Evolutionary conservation across 2,329 filamentous ascomycete species (phyloP).

Genomic region (Talaromyces sp.): DNA sequence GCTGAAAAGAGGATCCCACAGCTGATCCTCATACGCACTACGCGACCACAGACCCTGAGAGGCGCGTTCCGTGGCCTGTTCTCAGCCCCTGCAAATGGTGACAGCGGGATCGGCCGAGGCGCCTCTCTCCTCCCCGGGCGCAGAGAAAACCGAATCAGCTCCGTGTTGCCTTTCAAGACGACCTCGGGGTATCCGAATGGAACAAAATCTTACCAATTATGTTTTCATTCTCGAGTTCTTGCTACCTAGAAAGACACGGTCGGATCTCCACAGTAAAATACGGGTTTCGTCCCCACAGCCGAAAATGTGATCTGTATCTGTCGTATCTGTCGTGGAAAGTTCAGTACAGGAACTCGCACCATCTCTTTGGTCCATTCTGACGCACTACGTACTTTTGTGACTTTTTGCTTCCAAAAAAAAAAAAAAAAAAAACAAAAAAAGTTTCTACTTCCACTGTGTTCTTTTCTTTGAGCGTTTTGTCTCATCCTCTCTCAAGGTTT

Average conservation of each 20-base stretch:
- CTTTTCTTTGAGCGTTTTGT: too few relatives aligned
- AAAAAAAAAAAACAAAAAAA: neutral
- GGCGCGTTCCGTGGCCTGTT: neutral
- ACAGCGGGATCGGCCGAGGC: conserved; percentile 9
- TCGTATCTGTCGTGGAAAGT: neutral
- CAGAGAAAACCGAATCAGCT: neutral
- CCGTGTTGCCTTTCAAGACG: too few relatives aligned
- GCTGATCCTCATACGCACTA: conserved; percentile 6
- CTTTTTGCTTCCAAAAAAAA: neutral
- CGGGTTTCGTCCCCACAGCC: conserved; percentile 1
- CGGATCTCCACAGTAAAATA: conserved; percentile 6
- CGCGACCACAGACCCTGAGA: neutral
- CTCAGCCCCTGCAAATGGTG: neutral
- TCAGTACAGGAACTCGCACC: conserved; percentile 15
- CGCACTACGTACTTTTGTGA: neutral
- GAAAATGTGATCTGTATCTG: conserved; percentile 19
- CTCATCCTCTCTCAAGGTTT: neutral
- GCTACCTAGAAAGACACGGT: conserved; percentile 2
- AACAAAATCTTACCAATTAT: neutral
- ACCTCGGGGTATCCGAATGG: neutral
- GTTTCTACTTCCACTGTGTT: too few relatives aligned
- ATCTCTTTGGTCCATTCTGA: conserved; percentile 7
- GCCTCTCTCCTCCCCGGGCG: neutral
- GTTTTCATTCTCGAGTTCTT: neutral
- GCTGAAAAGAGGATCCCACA: conserved; percentile 11